Base-by-base conservation (phyloP, 179 eudicot species). In the Camellia oleifera region DNA sequence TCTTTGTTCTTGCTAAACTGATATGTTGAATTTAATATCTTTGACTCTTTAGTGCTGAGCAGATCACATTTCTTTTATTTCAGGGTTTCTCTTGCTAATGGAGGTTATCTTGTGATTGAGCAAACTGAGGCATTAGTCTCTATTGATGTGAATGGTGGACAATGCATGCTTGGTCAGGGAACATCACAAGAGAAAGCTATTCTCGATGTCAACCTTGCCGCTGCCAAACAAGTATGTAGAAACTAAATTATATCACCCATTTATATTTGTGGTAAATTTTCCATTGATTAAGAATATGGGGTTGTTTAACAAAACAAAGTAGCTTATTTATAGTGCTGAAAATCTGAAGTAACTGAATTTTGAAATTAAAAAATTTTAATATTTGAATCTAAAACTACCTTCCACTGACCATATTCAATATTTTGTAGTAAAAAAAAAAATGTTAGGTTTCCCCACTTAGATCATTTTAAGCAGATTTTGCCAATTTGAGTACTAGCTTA, bases 71-170 rank as follows among this genome's bases (percentile, higher is more conserved):
- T 80, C 64, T 53, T 83, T 3, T 46, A 46, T 79, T 79, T 52
- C 82, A 95, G 99, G 89, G 97, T 95, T 79, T 78, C 92, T 63
- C 94, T 95, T 73, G 88, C 86, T 74, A 93, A 92, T 84, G 98
- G 99, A 80, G 99, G 98, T 78, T 92, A 93, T 86, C 80, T 95
- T 72, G 98, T 94, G 67, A 95, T 95, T 82, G 98, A 95, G 88
- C 98, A 95, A 86, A 95, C 99, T 58, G 99, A 96, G 87, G 99
- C 99, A 80, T 88, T 96, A 78, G 98, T 96, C 62, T 94, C 99
- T 48, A 84, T 96, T 76, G 98, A 94, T 80, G 98, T 96, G 79
- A 96, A 96, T 85, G 97, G 99, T 66, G 99, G 99, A 46, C 94
- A 91, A 74, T 89, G 93, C 64, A 92, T 94, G 96, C 91, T 94